Evolutionary conservation across 345 rosid genomes (phyloP).

Genomic region (Laguncularia racemosa): DNA sequence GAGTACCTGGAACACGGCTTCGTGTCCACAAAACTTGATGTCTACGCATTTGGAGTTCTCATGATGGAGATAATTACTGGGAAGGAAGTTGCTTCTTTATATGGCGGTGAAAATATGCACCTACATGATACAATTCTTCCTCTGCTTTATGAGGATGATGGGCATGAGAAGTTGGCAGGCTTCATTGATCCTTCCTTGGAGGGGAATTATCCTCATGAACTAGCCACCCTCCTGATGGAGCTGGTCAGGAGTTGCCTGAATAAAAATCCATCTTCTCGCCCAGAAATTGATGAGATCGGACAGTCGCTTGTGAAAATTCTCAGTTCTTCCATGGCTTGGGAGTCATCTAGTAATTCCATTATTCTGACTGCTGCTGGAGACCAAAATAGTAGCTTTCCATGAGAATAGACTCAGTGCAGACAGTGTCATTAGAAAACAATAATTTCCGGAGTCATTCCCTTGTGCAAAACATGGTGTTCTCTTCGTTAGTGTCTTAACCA

Average conservation of each 20-base stretch:
- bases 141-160: conserved; percentile 14
- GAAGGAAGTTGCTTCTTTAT: conserved; percentile 22
- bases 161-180: conserved; percentile 9
- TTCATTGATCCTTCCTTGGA: conserved; percentile 29
- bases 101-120: conserved; percentile 17
- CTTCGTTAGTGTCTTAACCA: no score
- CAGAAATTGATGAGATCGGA: conserved; percentile 52
- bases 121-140: conserved; percentile 16
- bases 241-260: conserved; percentile 18
- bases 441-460: no score
- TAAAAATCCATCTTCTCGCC: conserved; percentile 52
- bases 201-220: conserved; percentile 13
- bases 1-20: conserved; percentile 32
- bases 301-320: conserved; percentile 38
- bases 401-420: no score
- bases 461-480: no score
- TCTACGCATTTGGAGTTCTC: conserved; percentile 39
- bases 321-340: conserved; percentile 27
- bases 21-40: conserved; percentile 30
- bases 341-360: conserved; percentile 14
- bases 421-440: no score
- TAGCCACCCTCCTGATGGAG: neutral
- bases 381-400: no score
- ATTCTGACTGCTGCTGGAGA: no score
- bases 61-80: conserved; percentile 36